Conservation (phyloP, 352 stramenopile species). For the Phytophthora pisi region DNA sequence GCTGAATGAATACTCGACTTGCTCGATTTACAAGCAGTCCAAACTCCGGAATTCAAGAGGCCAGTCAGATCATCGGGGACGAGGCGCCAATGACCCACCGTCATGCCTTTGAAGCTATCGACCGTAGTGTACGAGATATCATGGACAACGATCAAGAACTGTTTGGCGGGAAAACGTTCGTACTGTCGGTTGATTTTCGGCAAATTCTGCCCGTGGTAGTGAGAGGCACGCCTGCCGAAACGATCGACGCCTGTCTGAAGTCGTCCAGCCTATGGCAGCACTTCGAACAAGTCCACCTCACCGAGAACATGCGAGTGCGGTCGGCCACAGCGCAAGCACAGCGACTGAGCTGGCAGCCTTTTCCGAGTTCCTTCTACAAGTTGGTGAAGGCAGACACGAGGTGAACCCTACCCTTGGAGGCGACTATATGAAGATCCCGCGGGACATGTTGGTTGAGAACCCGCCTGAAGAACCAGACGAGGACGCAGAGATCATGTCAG, state of each 20-base stretch:
- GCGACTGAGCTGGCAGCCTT: not conserved
- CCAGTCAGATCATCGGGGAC: too few relatives aligned
- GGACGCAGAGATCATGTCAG: not conserved
- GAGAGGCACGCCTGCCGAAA: not conserved
- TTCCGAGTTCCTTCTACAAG: slow-evolving; percentile 1
- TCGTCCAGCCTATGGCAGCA: slow-evolving; percentile 1
- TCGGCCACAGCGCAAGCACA: not conserved
- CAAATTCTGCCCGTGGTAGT: slow-evolving; percentile 26
- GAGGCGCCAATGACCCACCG: too few relatives aligned
- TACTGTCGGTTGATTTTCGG: slow-evolving; percentile 30
- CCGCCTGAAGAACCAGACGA: not conserved
- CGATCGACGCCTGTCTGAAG: slow-evolving; percentile 22
- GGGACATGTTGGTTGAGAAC: not conserved
- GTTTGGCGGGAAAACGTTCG: not conserved
- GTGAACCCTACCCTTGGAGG: not conserved
- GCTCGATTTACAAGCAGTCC: too few relatives aligned
- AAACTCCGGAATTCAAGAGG: too few relatives aligned
- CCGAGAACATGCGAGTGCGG: slow-evolving; percentile 9
- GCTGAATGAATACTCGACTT: too few relatives aligned
- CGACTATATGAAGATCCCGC: not conserved
- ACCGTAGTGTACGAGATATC: too few relatives aligned
- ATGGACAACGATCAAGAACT: too few relatives aligned
- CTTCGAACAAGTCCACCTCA: slow-evolving; percentile 8
- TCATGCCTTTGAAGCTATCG: too few relatives aligned
- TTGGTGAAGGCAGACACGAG: slow-evolving; percentile 13